A percentile compares a stretch with the other conserved stretches of the same genome.
Evolutionary conservation across 2,329 filamentous ascomycete species (phyloP).

Genomic region (Hypoxylon sp.): DNA sequence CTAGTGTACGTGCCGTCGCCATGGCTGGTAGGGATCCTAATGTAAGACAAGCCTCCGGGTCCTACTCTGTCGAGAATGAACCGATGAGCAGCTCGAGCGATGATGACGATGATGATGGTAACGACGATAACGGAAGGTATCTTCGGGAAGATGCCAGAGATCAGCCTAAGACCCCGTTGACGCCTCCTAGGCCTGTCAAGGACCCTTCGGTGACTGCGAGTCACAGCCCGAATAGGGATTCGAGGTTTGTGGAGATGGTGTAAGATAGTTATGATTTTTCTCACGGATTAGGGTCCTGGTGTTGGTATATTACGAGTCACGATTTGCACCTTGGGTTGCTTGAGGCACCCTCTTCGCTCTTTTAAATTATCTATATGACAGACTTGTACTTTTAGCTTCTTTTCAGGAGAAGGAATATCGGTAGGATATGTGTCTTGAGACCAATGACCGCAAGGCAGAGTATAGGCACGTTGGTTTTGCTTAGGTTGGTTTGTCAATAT

Average conservation of each 20-base stretch:
- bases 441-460: slow-evolving; percentile 15
- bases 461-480: background rate
- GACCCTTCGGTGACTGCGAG: slow-evolving; percentile 57
- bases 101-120: background rate
- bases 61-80: slow-evolving; percentile 39
- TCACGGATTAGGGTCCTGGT: background rate
- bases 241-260: slow-evolving; percentile 72
- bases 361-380: background rate
- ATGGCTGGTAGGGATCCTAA: slow-evolving; percentile 58
- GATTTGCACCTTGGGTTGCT: background rate
- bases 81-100: slow-evolving; percentile 54
- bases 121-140: slow-evolving; percentile 55
- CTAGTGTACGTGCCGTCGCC: slow-evolving; percentile 64
- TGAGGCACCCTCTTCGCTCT: background rate
- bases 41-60: slow-evolving; percentile 41
- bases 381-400: background rate
- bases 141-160: slow-evolving; percentile 54
- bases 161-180: slow-evolving; percentile 60
- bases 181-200: slow-evolving; percentile 58
- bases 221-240: slow-evolving; percentile 69
- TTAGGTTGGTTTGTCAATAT: slow-evolving; percentile 9
- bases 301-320: background rate
- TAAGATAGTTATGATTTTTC: slow-evolving; percentile 34
- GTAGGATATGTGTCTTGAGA: background rate
- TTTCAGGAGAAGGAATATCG: background rate